Base-by-base conservation (phyloP, 202 grass and related monocot species). In the Eragrostis tef region DNA sequence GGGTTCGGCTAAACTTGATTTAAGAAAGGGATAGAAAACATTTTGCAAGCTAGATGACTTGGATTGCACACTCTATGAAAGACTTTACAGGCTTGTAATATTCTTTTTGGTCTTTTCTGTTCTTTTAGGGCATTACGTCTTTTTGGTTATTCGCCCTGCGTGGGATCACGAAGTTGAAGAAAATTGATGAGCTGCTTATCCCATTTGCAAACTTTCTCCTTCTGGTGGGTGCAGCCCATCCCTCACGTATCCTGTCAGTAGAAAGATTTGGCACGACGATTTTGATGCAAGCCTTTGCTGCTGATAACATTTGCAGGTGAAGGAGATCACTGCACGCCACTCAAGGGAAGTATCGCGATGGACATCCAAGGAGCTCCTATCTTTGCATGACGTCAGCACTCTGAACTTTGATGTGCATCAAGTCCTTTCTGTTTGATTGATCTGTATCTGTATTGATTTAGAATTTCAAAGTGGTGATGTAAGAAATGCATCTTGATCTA, bases 221-320 rank as follows among this genome's bases (percentile, higher is more conserved):
- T 27, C 45, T 16, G 22, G 34, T 67, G 7, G 64, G 67, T 70
- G 22, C 13, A 49, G 20, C 21, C 22, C 25, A 49, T 47, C 44
- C 25, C 44, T 67, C 17, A 12, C 67, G 14, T 46, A 69, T 69
- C 36, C 9, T 16, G 12, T 2, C 0, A 48, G 14, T 14, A 49
- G 48, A 26, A 70, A n/a, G n/a, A 31, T 49, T 25, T 31, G 11
- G 67, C 41, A 25, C 47, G 44, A 1, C 2, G 44, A 12, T 44
- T 49, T 25, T 70, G 6, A 70, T 70, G 44, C 16, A 68, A 44
- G 39, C 67, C 59, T 29, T 62, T 62, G 22, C 22, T 60, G 21
- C 21, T 25, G 59, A 62, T 62, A 62, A 62, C 25, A 7, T 62
- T 70, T 70, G 42, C 22, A 70, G 44, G 67, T 70, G 44, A 49